Evolutionary conservation across 1,139 yeast species (phyloP).

Genomic region (Geotrichum bryndzae): DNA sequence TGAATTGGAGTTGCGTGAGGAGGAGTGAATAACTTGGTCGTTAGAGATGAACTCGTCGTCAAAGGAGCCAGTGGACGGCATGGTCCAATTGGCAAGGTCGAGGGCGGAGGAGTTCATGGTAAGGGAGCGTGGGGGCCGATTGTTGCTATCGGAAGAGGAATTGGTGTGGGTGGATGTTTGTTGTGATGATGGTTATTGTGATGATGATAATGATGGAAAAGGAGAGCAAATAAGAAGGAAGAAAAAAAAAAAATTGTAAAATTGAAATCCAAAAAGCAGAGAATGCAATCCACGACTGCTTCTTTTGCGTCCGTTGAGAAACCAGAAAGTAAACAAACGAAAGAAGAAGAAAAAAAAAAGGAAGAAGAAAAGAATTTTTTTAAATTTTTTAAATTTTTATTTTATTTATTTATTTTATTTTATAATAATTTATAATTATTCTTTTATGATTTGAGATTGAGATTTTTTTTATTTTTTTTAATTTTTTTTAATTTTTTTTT

Average conservation of each 20-base stretch:
- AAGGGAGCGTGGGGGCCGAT: neutral
- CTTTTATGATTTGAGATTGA: neutral
- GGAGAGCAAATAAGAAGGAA: neutral
- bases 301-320: neutral
- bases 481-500: neutral
- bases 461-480: neutral
- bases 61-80: constrained; percentile 10
- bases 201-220: neutral
- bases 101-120: constrained; percentile 12
- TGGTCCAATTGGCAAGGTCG: constrained; percentile 16
- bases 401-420: neutral
- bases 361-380: neutral
- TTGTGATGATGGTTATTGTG: neutral
- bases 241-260: neutral
- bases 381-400: neutral
- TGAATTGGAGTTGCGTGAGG: neutral
- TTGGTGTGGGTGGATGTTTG: too few species aligned
- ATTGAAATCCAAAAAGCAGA: neutral
- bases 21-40: constrained; percentile 13
- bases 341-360: neutral
- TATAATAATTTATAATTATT: neutral
- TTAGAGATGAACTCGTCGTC: constrained; percentile 14
- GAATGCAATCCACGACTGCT: neutral
- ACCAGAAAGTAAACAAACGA: constrained; percentile 6
- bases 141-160: neutral